Evolutionary conservation across 805 yeast genomes (phyloP), one percentile per base, ranked within the genome.

Genomic region (Yamadazyma phyllophila): DNA sequence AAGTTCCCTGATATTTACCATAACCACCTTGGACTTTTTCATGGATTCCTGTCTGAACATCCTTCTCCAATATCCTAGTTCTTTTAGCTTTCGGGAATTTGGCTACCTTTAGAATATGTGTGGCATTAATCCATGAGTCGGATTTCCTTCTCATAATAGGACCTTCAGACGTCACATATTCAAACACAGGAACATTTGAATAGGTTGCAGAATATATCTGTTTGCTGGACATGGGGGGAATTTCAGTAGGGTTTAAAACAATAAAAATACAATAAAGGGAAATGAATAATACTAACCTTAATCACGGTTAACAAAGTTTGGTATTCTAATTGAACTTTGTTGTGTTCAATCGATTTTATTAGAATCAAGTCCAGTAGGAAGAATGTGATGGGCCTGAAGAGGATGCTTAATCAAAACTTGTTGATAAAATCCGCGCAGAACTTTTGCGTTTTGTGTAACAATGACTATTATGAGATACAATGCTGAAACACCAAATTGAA

Each of bases 11-110:
- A 61, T 80, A 81, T 54, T 81, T 80, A n/a, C 87, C 88, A 51
- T 82, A 79, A 0, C 88, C 88, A 30, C 88, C 88, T 60, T 82
- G 86, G 20, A 83, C 82, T 54, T 82, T 83, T 54, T 84, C 90
- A 57, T 81, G 84, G 30, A 66, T 69, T n/a, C 85, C 83, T 6
- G 80, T 75, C 46, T 74, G 78, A 35, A 82, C 81, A 52, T 82
- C 88, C 51, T 74, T 73, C 50, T 83, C 89, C 48, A 84, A 74
- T 41, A 81, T 72, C 48, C 82, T 76, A 7, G 86, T 80, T 39
- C 88, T 66, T 48, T 77, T 75, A 15, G 85, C 80, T 55, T 82
- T 77, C 53, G 85, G 88, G 46, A 82, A 74, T 39, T 83, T 82
- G 20, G 86, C 88, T 24, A 83, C 75, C 57, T 82, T 83, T 44